phyloP scores from a whole-genome alignment of 208 protist genomes.

The Leishmania arabica region DNA sequence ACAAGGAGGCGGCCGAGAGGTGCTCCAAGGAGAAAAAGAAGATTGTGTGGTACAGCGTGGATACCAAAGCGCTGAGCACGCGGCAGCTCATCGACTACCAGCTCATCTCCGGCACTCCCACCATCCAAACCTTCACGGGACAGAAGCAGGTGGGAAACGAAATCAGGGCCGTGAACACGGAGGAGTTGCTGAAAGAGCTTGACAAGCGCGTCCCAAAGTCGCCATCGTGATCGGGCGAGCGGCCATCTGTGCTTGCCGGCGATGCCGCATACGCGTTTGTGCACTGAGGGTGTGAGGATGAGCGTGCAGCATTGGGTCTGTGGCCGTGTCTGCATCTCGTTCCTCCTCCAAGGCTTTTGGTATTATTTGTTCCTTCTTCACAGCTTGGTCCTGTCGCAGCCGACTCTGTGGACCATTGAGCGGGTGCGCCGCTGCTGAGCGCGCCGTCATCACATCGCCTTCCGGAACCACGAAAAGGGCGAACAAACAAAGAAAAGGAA shows the following conservation, averaged over 20 bases:
- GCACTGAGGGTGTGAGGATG: background rate
- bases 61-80: constrained; percentile 75
- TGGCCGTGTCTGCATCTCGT: background rate
- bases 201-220: constrained; percentile 39
- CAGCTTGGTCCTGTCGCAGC: background rate
- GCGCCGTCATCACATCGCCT: background rate
- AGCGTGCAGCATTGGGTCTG: background rate
- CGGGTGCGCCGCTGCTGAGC: background rate
- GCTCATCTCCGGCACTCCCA: constrained; percentile 89
- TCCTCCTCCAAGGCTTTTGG: background rate
- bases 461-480: background rate
- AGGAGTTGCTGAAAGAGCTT: constrained; percentile 84
- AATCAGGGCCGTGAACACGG: constrained; percentile 77
- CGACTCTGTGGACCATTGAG: background rate
- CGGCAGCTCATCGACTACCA: constrained; percentile 84
- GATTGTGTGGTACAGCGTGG: constrained; percentile 89
- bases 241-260: background rate
- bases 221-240: background rate
- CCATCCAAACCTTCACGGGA: constrained; percentile 87
- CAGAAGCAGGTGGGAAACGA: constrained; percentile 87
- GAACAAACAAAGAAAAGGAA: too few species aligned
- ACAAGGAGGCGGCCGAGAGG: constrained; percentile 75
- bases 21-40: constrained; percentile 60
- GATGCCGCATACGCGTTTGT: background rate
- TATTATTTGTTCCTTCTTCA: background rate